Evolutionary conservation across 1,284 basidiomycete species (phyloP).

Genomic region (Moesziomyces antarcticus): DNA sequence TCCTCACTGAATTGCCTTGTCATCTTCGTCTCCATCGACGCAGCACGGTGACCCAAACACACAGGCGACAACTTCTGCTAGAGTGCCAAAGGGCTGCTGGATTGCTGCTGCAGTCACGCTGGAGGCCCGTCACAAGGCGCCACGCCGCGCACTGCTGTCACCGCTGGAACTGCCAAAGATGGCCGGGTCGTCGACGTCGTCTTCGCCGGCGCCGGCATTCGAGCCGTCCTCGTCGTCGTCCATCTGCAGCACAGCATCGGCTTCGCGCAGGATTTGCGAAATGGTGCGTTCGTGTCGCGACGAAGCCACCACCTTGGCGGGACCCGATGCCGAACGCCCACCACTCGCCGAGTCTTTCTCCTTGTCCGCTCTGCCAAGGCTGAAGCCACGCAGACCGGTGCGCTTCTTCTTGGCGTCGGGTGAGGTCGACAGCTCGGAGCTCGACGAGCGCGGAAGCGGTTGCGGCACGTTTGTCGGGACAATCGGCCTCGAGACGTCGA

Average conservation of each 20-base stretch:
- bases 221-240: slow-evolving; percentile 23
- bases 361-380: slow-evolving; percentile 25
- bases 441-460: not conserved
- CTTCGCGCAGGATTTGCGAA: slow-evolving; percentile 48
- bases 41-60: no score
- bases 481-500: slow-evolving; percentile 42
- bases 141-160: slow-evolving; percentile 2
- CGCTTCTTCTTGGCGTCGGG: slow-evolving; percentile 37
- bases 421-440: slow-evolving; percentile 16
- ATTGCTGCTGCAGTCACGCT: not conserved
- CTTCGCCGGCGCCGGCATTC: slow-evolving; percentile 10
- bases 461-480: slow-evolving; percentile 8
- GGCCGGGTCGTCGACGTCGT: slow-evolving; percentile 21
- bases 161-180: slow-evolving; percentile 39
- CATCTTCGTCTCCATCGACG: no score
- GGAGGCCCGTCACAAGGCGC: not conserved
- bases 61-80: no score
- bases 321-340: slow-evolving; percentile 3
- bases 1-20: no score
- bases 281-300: slow-evolving; percentile 48
- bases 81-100: not conserved
- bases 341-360: slow-evolving; percentile 21
- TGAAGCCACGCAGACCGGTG: slow-evolving; percentile 26
- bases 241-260: slow-evolving; percentile 44
- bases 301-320: not conserved